These are phyloP conservation scores for Backusella sp. DNA, from an alignment of 192 early-diverging fungal species.

Conservation along the genomic window DNA sequence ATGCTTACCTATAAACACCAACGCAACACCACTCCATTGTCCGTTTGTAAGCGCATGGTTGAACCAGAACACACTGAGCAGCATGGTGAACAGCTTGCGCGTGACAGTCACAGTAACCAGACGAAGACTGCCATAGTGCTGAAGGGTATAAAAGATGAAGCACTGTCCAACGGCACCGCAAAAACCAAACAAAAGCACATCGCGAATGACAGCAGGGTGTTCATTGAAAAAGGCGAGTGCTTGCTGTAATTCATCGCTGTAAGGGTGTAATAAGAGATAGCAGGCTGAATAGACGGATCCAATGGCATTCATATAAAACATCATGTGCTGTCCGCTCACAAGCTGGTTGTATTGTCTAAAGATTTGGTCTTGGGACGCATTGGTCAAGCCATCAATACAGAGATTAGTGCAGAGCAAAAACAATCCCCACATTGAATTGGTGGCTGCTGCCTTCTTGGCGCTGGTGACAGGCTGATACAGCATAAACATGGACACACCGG, in stretches of 20 bases:
- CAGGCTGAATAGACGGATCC: slow-evolving; percentile 66
- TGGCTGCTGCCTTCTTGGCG: slow-evolving; percentile 44
- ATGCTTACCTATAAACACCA: slow-evolving; percentile 81
- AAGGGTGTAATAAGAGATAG: slow-evolving; percentile 76
- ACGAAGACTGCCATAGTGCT: slow-evolving; percentile 83
- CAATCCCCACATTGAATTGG: slow-evolving; percentile 78
- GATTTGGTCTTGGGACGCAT: slow-evolving; percentile 95
- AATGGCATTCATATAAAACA: slow-evolving; percentile 94
- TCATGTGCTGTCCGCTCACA: slow-evolving; percentile 91
- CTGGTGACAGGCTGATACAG: slow-evolving; percentile 64
- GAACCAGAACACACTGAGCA: slow-evolving; percentile 90
- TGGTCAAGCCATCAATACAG: slow-evolving; percentile 90
- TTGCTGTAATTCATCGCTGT: slow-evolving; percentile 67
- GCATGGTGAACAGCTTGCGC: slow-evolving; percentile 93
- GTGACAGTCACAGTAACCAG: slow-evolving; percentile 96
- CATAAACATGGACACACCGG: slow-evolving; percentile 94
- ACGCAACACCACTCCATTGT: slow-evolving; percentile 83
- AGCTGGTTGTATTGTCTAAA: slow-evolving; percentile 66
- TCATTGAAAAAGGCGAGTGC: slow-evolving; percentile 74
- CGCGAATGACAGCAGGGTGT: slow-evolving; percentile 78
- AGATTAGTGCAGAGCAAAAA: slow-evolving; percentile 82
- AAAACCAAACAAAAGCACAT: slow-evolving; percentile 87
- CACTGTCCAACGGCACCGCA: slow-evolving; percentile 97
- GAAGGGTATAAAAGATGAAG: slow-evolving; percentile 96
- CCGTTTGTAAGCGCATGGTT: slow-evolving; percentile 70